Base-by-base conservation (phyloP, 768 basidiomycete species). In the Termitomyces sp. region DNA sequence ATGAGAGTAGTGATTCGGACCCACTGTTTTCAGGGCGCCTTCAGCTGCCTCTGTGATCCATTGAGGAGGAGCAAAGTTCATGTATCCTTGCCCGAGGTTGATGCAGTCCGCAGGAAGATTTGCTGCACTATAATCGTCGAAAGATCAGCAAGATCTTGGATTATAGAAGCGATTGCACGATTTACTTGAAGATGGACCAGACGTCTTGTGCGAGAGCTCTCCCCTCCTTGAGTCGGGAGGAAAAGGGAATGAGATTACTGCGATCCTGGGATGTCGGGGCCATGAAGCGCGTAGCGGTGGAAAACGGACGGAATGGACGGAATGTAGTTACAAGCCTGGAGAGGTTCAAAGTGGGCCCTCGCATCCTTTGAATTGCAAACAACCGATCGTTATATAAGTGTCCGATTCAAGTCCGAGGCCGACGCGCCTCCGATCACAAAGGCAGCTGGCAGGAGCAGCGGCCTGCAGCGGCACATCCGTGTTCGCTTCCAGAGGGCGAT, bases 21-120 rank as follows among this genome's bases (percentile, higher is more conserved):
- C 76, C 16, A 91, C 81, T 20, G 72, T 69, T 43, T 74, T 74
- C 42, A 95, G 74, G 0, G 93, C 93, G 22, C 82, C 77, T 49
- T 84, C 78, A 4, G 91, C 93, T 1, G 88, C 89, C 20, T 87
- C 77, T 42, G 78, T 83, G 57, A 95, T 81, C 88, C 91, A 95
- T 58, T 79, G 65, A 2, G 93, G 92, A 16, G 93, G 93, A 1
- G 85, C 71, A 69, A 95, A 95, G 78, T 94, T 94, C 93, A 95
- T 95, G 74, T 93, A 95, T 4, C 89, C 89, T 71, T 88, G 96
- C 4, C 96, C 96, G 44, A 99, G 87, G 73, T 99, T 99, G 69
- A 99, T 90, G 63, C 93, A 93, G 69, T 98, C 93, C 10, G 83
- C 62, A 0, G 96, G 96, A 62, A 98, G 81, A 67, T 97, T 96